Percentiles rank a stretch among this genome's conserved stretches.
Conservation (phyloP, 805 yeast species). For the Barnettozyma botsteinii region DNA sequence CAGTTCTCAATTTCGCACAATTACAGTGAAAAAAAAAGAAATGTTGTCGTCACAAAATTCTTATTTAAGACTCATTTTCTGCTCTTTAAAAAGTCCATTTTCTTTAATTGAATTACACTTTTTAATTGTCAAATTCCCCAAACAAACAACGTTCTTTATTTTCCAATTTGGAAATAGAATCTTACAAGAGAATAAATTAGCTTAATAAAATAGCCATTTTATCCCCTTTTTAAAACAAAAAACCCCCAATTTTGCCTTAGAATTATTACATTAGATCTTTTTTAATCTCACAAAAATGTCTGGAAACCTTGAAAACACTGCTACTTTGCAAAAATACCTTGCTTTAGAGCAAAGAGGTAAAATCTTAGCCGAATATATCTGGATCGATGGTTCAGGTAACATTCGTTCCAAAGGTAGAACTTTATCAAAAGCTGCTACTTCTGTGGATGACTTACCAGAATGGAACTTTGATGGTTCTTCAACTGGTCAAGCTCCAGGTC, state of each 20-base stretch:
- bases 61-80: constrained; percentile 3
- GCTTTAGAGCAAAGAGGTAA: constrained; percentile 81
- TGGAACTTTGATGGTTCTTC: constrained; percentile 99
- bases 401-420: constrained; percentile 95
- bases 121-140: background rate
- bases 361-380: constrained; percentile 92
- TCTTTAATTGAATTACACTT: background rate
- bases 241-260: background rate
- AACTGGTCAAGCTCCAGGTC: constrained; percentile 97
- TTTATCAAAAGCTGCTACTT: constrained; percentile 56
- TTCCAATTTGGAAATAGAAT: background rate
- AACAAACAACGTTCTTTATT: background rate
- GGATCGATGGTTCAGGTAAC: constrained; percentile 93
- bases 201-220: too few relatives aligned
- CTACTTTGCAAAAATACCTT: constrained; percentile 75
- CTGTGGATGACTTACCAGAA: constrained; percentile 87
- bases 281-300: too few relatives aligned
- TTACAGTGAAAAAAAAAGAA: constrained; percentile 6
- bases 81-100: background rate
- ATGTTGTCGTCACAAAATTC: background rate
- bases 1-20: constrained; percentile 5
- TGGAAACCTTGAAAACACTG: constrained; percentile 60
- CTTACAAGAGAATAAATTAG: background rate
- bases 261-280: too few relatives aligned
- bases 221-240: background rate